These are phyloP conservation scores for Tagetes patula DNA, from an alignment of 129 eudicot genomes.

Conservation along the genomic window DNA sequence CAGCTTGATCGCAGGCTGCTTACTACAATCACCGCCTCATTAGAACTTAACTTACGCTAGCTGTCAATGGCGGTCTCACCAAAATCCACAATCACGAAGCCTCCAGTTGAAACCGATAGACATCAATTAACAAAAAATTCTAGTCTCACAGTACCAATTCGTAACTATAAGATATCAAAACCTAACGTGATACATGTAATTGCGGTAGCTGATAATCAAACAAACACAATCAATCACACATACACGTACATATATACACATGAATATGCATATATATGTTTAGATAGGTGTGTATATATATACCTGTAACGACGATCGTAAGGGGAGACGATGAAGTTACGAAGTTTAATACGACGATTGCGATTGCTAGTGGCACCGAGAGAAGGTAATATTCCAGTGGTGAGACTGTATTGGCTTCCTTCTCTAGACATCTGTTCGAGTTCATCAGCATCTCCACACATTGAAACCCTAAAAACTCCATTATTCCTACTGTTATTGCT, in stretches of 20 bases:
- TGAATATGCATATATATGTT: neutral
- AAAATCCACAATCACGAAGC: slow-evolving; percentile 1
- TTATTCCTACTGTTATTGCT: neutral
- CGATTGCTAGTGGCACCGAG: slow-evolving; percentile 51
- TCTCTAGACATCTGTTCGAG: slow-evolving; percentile 69
- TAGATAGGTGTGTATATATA: neutral
- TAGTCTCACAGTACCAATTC: neutral
- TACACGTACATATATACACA: neutral
- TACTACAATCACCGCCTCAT: neutral
- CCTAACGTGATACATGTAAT: neutral
- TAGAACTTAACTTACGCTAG: neutral
- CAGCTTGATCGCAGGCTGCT: too few species aligned
- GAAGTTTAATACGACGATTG: slow-evolving; percentile 42
- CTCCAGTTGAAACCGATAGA: neutral
- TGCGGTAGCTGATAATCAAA: neutral
- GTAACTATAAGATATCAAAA: neutral
- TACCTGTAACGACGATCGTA: slow-evolving; percentile 64
- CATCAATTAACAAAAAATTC: neutral
- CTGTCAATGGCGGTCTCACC: neutral
- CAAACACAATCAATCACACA: neutral
- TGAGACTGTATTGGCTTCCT: slow-evolving; percentile 59
- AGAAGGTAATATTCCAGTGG: slow-evolving; percentile 53
- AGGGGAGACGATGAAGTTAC: slow-evolving; percentile 51
- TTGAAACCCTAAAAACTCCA: slow-evolving; percentile 46
- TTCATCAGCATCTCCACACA: slow-evolving; percentile 52